Base-by-base conservation (phyloP, 306 rosid genomes). In the Boehmeria nivea region DNA sequence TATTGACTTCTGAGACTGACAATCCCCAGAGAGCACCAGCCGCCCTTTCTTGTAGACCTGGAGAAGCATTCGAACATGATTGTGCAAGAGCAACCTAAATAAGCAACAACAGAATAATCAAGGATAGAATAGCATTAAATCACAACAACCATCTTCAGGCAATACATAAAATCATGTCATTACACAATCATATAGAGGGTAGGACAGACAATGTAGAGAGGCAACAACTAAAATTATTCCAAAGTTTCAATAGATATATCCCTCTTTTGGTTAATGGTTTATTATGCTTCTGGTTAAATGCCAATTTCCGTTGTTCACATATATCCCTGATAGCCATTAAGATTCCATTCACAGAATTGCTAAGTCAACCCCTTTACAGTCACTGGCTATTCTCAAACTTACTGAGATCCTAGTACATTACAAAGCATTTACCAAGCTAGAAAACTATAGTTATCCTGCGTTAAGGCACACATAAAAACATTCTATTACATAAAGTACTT, bases 1-100 rank as follows among this genome's bases (percentile, higher is more conserved):
- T 93, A 62, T 93, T 93, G 68, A 93, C 86, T 83, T 93, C 99
- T 18, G 99, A 93, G 67, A 93, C 96, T 21, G 99, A 93, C 76
- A 93, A 68, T 77, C 99, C 99, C 99, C 99, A 93, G 43, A 93
- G 94, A 67, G 99, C 99, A 76, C 99, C 99, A 39, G 99, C 99
- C 57, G 99, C 99, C 75, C 99, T 83, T 80, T 93, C 99, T 70
- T 93, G 99, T 74, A 93, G 96, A 64, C 96, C 99, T 8, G 95
- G 83, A 59, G 99, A 93, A 67, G 89, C 99, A 68, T 87, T 88
- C 73, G 99, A 79, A 72, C 99, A 88, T 47, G 95, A 77, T 72
- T 87, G 99, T 34, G 99, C 99, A 43, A 93, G 96, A 72, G 94
- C 83, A 72, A 93, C 99, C 99, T 93, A 61, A 64, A 77, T 54